A percentile compares a stretch with the other conserved stretches of the same genome.
Conservation (phyloP, 257 asterid species). For the Capsicum pubescens region DNA sequence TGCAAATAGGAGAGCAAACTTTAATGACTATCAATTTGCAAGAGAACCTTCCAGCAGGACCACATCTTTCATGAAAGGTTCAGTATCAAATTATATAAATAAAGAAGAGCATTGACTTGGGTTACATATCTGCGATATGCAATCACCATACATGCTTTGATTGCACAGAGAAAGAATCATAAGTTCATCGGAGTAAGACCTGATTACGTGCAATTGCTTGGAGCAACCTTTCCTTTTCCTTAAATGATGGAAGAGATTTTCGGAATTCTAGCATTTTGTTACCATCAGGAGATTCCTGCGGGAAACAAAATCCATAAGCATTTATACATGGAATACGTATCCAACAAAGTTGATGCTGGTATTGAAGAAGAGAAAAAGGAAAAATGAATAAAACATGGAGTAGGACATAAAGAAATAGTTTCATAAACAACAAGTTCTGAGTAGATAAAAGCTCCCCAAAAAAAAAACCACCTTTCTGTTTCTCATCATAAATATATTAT, state of each 20-base stretch:
- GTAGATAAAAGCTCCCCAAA: neutral
- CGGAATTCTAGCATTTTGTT: constrained; percentile 82
- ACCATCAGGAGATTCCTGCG: constrained; percentile 96
- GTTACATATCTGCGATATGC: constrained; percentile 15
- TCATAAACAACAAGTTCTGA: neutral
- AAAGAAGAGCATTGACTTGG: neutral
- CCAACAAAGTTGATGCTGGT: constrained; percentile 8
- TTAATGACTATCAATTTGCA: constrained; percentile 6
- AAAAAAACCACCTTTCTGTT: too few species aligned
- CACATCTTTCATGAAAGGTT: neutral
- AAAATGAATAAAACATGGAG: neutral
- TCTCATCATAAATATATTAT: too few species aligned
- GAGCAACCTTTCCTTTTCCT: constrained; percentile 94
- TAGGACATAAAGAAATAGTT: neutral
- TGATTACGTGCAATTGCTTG: constrained; percentile 94
- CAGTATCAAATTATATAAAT: constrained; percentile 18
- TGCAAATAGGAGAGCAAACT: constrained; percentile 17
- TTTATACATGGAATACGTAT: constrained; percentile 2
- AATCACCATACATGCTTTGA: constrained; percentile 22
- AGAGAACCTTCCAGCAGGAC: constrained; percentile 25
- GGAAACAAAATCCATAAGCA: constrained; percentile 8
- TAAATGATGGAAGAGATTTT: constrained; percentile 86
- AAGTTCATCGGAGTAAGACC: constrained; percentile 49
- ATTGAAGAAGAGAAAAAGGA: neutral
- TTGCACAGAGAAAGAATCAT: constrained; percentile 24